These are phyloP conservation scores for Stropharia rugosoannulata DNA, from an alignment of 768 basidiomycete species.

Conservation along the genomic window DNA sequence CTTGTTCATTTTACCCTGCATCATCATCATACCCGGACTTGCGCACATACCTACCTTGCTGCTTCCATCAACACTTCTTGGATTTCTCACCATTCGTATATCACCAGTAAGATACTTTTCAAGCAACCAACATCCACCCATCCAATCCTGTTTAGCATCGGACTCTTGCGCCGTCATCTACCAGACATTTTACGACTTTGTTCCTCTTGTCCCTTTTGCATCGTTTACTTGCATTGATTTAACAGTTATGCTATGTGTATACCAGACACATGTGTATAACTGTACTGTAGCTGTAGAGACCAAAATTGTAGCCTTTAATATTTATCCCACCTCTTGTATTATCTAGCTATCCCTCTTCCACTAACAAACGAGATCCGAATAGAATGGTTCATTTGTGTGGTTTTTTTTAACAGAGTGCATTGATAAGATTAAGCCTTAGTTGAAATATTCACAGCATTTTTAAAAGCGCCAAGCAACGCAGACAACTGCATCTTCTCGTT, in stretches of 20 bases:
- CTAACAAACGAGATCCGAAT: neutral
- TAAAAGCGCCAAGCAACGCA: constrained; percentile 89
- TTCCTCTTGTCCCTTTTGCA: too few species aligned
- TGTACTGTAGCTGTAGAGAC: neutral
- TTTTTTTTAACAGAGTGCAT: neutral
- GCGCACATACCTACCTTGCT: too few species aligned
- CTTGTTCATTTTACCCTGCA: constrained; percentile 6
- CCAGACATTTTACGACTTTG: too few species aligned
- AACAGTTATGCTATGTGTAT: too few species aligned
- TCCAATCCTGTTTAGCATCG: too few species aligned
- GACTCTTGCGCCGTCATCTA: too few species aligned
- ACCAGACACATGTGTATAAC: too few species aligned
- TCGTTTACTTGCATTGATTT: too few species aligned
- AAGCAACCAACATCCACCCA: too few species aligned
- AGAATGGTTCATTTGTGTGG: neutral
- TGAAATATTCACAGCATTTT: constrained; percentile 83
- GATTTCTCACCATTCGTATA: neutral
- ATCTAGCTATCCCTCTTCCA: neutral
- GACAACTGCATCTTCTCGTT: constrained; percentile 94
- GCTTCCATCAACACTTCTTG: constrained; percentile 10
- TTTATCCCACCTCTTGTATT: neutral
- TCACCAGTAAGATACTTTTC: neutral
- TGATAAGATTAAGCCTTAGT: constrained; percentile 29
- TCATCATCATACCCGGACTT: neutral
- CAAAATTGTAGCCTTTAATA: neutral